Conservation (phyloP, 176 grass and related monocot species). For the Aegilops sharonensis region DNA sequence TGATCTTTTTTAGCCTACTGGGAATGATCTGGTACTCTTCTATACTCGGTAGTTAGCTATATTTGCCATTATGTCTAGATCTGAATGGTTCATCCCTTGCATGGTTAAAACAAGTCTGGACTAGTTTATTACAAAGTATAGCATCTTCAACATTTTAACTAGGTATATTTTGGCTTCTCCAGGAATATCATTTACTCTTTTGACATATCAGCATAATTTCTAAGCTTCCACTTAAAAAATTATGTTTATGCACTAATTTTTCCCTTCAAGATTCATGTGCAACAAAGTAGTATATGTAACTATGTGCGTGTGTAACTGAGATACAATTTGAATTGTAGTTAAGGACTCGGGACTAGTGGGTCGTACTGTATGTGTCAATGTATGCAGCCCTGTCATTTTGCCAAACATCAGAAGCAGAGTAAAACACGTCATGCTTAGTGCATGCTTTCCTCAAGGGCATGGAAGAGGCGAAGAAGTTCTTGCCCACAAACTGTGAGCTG, state of each 20-base stretch:
- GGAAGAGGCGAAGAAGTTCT: conserved; percentile 56
- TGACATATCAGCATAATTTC: not conserved
- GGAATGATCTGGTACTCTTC: conserved; percentile 83
- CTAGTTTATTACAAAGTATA: conserved; percentile 12
- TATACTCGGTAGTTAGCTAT: conserved; percentile 1
- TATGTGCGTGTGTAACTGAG: not conserved
- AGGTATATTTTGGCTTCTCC: not conserved
- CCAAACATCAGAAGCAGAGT: not conserved
- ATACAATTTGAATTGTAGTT: not conserved
- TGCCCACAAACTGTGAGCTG: conserved; percentile 36
- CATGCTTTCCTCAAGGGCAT: conserved; percentile 40
- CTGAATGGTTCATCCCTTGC: conserved; percentile 16
- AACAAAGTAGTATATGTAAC: not conserved
- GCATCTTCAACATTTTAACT: not conserved
- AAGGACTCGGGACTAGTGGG: not conserved
- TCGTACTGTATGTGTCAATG: not conserved
- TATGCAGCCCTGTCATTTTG: not conserved
- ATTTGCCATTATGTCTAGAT: conserved; percentile 7
- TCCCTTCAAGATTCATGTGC: not conserved
- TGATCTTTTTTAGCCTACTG: conserved; percentile 91
- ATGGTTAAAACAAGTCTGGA: conserved; percentile 22
- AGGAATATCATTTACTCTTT: not conserved
- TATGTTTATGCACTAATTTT: not conserved
- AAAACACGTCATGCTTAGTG: not conserved
- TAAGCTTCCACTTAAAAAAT: not conserved